Evolutionary conservation across 1,139 yeast genomes (phyloP), one percentile per base, ranked within the genome.

Genomic region (Yarrowia galli): DNA sequence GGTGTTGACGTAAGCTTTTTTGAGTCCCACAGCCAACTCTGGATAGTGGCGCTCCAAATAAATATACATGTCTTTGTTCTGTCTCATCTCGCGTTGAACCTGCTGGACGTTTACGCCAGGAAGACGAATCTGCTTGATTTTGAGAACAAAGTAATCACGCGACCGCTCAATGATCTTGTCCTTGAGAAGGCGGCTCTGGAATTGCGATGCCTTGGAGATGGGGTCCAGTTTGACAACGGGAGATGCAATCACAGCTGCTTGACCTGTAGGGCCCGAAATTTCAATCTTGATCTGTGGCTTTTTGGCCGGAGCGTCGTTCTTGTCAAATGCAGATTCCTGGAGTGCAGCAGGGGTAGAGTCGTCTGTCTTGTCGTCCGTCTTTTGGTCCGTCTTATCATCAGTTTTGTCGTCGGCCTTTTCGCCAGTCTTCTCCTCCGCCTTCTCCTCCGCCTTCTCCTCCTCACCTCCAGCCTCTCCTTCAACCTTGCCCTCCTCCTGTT

Each of bases 1-100:
- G 1, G 98, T 93, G 74, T 87, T 88, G 15, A 88, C 80, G 75
- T 95, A 95, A 0, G 98, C 98, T 73, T 85, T 84, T 69, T 87
- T 84, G 56, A 95, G 82, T 73, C 92, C 97, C n/a, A 80, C 75
- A 0, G 97, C 93, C 68, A 95, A 79, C n/a, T 86, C 83, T 5
- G 84, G 82, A 70, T 90, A 86, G 66, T 86, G 85, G 4, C 77
- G 72, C 9, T 80, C 76, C 45, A 95, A 77, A 71, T 90, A 92
- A 2, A 79, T 79, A 73, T 79, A 90, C 0, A 87, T 81, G 65
- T 89, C 92, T 70, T 85, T 85, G 20, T 87, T 86, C 42, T 82
- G 81, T 8, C 91, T 77, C 68, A 95, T 78, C 42, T 84, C 85
- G 65, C 83, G 83, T 75, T 95, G 98, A n/a, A 93, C 81, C 0